phyloP scores from a whole-genome alignment of 73 alveolate species.

The Paramecium caudatum region DNA sequence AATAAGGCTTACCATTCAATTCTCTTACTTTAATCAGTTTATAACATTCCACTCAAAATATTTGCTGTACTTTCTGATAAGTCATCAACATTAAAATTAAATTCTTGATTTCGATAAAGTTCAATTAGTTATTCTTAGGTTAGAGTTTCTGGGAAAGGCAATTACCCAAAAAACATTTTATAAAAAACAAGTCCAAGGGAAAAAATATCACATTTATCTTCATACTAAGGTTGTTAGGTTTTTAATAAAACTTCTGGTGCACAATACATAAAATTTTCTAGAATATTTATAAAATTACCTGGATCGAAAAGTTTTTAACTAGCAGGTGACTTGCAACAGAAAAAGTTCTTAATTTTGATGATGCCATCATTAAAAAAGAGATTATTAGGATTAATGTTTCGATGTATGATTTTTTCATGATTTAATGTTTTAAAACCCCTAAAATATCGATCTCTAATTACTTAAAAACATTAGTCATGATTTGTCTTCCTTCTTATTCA shows the following conservation, averaged over 20 bases:
- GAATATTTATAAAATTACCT: constrained; percentile 11
- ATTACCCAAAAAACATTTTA: constrained; percentile 19
- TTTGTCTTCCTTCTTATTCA: constrained; percentile 69
- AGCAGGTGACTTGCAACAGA: constrained; percentile 74
- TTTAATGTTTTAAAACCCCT: constrained; percentile 70
- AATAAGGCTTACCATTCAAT: constrained; percentile 44
- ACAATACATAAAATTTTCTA: constrained; percentile 63
- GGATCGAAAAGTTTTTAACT: constrained; percentile 59
- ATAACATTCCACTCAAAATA: constrained; percentile 51
- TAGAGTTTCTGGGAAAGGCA: constrained; percentile 54
- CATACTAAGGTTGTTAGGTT: constrained; percentile 15
- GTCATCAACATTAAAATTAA: constrained; percentile 11
- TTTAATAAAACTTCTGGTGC: constrained; percentile 73
- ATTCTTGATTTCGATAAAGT: constrained; percentile 8
- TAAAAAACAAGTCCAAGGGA: constrained; percentile 46
- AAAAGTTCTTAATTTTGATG: constrained; percentile 68
- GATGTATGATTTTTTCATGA: constrained; percentile 67
- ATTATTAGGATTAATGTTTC: constrained; percentile 72
- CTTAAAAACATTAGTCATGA: constrained; percentile 56
- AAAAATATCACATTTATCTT: constrained; percentile 66
- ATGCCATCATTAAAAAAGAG: constrained; percentile 54
- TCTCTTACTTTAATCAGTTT: constrained; percentile 47
- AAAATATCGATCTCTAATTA: background rate
- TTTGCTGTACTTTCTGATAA: constrained; percentile 36
- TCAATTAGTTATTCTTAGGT: constrained; percentile 37